Base-by-base conservation (phyloP, 495 filamentous ascomycete species). In the Penicillium dipodomyicola region DNA sequence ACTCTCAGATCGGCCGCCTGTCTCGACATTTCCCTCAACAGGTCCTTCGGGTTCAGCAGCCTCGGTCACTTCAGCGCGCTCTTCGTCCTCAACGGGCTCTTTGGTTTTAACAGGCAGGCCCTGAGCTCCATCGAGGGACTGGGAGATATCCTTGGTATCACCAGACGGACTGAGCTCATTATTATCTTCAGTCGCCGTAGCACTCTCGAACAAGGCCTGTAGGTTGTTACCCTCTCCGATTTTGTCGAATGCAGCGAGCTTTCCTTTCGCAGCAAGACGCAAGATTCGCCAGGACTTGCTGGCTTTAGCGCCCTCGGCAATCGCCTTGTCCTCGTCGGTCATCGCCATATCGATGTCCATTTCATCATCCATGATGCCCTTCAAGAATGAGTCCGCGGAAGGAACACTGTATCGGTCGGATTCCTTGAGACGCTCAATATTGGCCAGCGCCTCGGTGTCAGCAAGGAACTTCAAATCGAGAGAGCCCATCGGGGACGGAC, bases 201-300 rank as follows among this genome's bases (percentile, higher is more conserved):
- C 57, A 11, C 37, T 54, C 52, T 79, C 73, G 48, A 86, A 81
- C n/a, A 87, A 72, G 19, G 65, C 61, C 40, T 80, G 67, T 35
- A 87, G 60, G 43, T 88, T 89, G 60, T 88, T 86, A 41, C 85
- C 87, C 61, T 91, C 84, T 17, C 95, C 91, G 17, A 96, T 85
- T 67, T 89, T 90, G 66, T 96, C 90, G 65, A 97, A 96, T 12
- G 83, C 66, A 39, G 81, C 79, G 27, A 97, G 82, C 60, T 85
- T 88, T 59, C 74, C 83, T 62, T 80, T 86, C 40, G 84, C 82
- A 4, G 90, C 87, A 52, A 96, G 82, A 37, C 94, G 84, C 44
- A 97, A 74, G 19, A 88, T 86, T 57, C 91, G 82, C 94, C 94
- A 98, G 30, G 83, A 87, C 72, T 95, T 92, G 77, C 90, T 96